These are phyloP conservation scores for Trametes coccinea DNA, from an alignment of 768 basidiomycete species.

Conservation along the genomic window DNA sequence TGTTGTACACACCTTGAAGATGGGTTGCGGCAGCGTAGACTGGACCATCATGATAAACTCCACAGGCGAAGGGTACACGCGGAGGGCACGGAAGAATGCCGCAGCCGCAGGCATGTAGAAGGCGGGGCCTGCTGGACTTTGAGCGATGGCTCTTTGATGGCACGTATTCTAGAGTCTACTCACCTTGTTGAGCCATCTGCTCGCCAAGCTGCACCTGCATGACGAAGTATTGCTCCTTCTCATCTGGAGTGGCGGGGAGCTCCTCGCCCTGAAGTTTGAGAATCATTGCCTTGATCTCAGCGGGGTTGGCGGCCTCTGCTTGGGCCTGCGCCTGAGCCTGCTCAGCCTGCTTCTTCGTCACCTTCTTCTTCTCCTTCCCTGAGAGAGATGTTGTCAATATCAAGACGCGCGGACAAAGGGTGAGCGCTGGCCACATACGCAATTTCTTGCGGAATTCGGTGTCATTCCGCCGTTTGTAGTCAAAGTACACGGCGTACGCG, in stretches of 20 bases:
- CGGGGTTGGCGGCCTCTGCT: constrained; percentile 29
- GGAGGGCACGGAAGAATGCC: constrained; percentile 90
- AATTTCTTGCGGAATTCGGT: constrained; percentile 84
- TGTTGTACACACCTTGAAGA: constrained; percentile 64
- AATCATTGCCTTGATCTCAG: constrained; percentile 63
- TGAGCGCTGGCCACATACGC: constrained; percentile 51
- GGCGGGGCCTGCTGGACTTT: constrained; percentile 58
- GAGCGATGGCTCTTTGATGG: neutral
- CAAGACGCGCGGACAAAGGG: constrained; percentile 16
- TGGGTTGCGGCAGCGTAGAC: constrained; percentile 78
- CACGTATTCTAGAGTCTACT: constrained; percentile 23
- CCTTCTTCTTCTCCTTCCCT: constrained; percentile 94
- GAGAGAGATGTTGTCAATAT: constrained; percentile 1
- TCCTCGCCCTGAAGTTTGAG: constrained; percentile 69
- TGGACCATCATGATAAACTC: constrained; percentile 96
- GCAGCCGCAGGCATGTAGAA: constrained; percentile 81
- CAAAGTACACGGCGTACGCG: constrained; percentile 91
- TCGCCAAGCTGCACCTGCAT: constrained; percentile 86
- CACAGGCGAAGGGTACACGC: constrained; percentile 91
- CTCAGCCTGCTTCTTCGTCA: constrained; percentile 65
- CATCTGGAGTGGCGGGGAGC: constrained; percentile 65
- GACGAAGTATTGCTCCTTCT: constrained; percentile 91
- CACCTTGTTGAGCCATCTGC: constrained; percentile 75
- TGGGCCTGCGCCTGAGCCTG: constrained; percentile 42
- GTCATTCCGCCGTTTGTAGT: constrained; percentile 91